Evolutionary conservation across 2,329 filamentous ascomycete genomes (phyloP), one percentile per base, ranked within the genome.

Genomic region (Beauveria australis): DNA sequence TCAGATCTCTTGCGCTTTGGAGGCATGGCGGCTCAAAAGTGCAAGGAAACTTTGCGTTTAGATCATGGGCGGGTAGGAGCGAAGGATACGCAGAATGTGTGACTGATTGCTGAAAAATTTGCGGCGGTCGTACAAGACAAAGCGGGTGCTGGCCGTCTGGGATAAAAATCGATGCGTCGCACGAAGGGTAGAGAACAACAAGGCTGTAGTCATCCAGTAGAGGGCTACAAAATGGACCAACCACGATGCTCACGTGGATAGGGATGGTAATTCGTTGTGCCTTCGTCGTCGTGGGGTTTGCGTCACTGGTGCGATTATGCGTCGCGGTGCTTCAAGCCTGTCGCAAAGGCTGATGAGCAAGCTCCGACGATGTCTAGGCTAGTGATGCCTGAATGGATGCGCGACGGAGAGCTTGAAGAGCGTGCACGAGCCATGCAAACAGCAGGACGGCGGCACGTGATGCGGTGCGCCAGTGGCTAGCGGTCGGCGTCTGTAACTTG

Each of bases 1-100:
- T 83, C 80, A 68, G 76, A 75, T 71, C 81, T 79, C 78, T 85
- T 86, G 67, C 83, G 79, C 74, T 85, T 85, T 30, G 79, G 78
- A 75, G 81, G 78, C 82, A 85, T 85, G 63, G 66, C 68, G 69
- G 67, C 64, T 62, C 64, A 65, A 63, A 59, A 62, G 24, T 37
- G 59, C 59, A 60, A 62, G 62, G 62, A 19, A 56, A 40, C 53
- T 60, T 40, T 49, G 41, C 53, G 47, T 48, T 67, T 72, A 73
- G 67, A 64, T 71, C 73, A 75, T 75, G 72, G 66, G 71, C 64
- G 67, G 28, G 43, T 26, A n/a, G 19, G 47, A 40, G 22, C 8
- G 3, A 37, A 53, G 22, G n/a, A 18, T 28, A 16, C 28, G 16
- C 2, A 28, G 6, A 26, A 46, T 24, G 37, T 3, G 12, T 18